Percentiles rank a stretch among this genome's conserved stretches.
These are phyloP conservation scores for Salix udensis DNA, from an alignment of 345 rosid species.

Conservation along the genomic window DNA sequence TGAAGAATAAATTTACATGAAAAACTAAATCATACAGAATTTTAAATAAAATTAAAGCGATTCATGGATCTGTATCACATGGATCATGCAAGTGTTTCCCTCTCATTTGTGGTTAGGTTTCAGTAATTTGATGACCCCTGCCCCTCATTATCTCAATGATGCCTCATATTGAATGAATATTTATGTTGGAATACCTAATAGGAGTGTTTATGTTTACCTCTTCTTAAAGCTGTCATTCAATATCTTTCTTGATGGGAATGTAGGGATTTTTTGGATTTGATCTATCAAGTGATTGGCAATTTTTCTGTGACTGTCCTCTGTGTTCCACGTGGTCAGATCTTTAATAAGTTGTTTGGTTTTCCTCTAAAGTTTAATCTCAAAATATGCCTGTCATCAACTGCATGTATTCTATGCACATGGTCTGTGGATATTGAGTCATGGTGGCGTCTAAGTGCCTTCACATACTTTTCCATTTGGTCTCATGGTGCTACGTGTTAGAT, in stretches of 20 bases:
- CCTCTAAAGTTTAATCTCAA: neutral
- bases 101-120: neutral
- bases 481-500: neutral
- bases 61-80: neutral
- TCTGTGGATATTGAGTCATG: neutral
- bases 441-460: neutral
- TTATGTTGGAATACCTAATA: neutral
- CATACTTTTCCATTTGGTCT: neutral
- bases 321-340: neutral
- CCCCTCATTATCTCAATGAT: neutral
- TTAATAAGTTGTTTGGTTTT: neutral
- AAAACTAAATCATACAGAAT: neutral
- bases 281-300: neutral
- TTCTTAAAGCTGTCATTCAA: neutral
- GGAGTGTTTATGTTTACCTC: neutral
- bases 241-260: neutral
- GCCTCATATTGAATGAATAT: neutral
- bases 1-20: neutral
- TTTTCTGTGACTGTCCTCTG: constrained; percentile 1
- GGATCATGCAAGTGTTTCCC: neutral
- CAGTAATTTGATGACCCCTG: neutral
- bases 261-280: neutral
- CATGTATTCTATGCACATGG: neutral
- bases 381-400: neutral
- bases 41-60: neutral